Evolutionary conservation across 2,329 filamentous ascomycete genomes (phyloP).

Genomic region (Botrytis elliptica): DNA sequence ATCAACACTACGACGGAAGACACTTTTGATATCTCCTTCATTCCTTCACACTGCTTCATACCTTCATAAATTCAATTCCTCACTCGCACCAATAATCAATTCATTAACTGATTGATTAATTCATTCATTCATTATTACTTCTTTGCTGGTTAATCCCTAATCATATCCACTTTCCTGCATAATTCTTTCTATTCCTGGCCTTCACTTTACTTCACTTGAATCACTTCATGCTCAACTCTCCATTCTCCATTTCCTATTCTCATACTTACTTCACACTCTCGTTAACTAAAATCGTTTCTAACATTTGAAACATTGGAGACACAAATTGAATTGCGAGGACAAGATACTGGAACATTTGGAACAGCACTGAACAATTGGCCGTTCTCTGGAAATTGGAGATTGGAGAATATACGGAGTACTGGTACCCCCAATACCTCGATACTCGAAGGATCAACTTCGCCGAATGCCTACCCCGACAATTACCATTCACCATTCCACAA

Average conservation of each 20-base stretch:
- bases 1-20: not conserved
- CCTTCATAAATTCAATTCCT: not conserved
- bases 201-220: not conserved
- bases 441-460: conserved; percentile 14
- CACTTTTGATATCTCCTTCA: not conserved
- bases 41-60: not conserved
- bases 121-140: not conserved
- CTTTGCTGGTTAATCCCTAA: not conserved
- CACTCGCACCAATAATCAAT: not conserved
- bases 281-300: not conserved
- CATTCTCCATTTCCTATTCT: not conserved
- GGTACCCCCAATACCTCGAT: not conserved
- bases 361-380: not conserved
- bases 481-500: conserved; percentile 1
- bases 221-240: not conserved
- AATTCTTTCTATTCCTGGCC: conserved; percentile 13
- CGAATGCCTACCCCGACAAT: conserved; percentile 3
- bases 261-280: conserved; percentile 1
- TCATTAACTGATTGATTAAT: not conserved
- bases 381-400: conserved; percentile 1
- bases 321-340: not conserved
- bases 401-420: not conserved
- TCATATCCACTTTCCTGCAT: conserved; percentile 8
- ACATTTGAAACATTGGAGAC: conserved; percentile 17
- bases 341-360: conserved; percentile 1